These are phyloP conservation scores for Lachancea lanzarotensis DNA, from an alignment of 805 yeast species.

Conservation along the genomic window DNA sequence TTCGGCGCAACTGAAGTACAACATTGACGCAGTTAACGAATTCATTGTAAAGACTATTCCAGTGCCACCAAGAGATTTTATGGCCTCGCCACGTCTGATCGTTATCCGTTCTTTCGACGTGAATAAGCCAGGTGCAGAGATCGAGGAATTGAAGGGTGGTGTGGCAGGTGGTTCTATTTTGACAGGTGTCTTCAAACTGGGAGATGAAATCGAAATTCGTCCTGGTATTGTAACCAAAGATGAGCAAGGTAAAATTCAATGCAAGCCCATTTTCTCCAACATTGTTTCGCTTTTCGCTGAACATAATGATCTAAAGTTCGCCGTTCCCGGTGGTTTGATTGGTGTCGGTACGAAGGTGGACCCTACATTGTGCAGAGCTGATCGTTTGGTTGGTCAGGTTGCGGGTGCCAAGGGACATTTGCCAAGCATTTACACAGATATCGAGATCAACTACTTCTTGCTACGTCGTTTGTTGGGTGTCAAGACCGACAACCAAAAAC, in stretches of 20 bases:
- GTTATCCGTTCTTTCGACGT: constrained; percentile 98
- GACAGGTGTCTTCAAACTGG: constrained; percentile 93
- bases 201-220: constrained; percentile 97
- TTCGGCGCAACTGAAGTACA: constrained; percentile 96
- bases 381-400: constrained; percentile 97
- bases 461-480: constrained; percentile 97
- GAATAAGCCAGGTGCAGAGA: constrained; percentile 97
- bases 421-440: constrained; percentile 94
- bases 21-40: constrained; percentile 97
- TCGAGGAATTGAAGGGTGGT: constrained; percentile 97
- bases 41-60: constrained; percentile 91
- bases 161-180: constrained; percentile 99
- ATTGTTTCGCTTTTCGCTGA: constrained; percentile 95
- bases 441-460: constrained; percentile 94
- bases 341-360: constrained; percentile 99
- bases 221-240: constrained; percentile 99
- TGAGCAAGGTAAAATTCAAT: constrained; percentile 79
- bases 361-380: constrained; percentile 98
- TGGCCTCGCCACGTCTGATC: constrained; percentile 88
- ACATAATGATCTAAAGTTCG: constrained; percentile 94
- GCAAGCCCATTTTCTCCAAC: constrained; percentile 91
- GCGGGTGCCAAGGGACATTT: constrained; percentile 95
- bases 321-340: constrained; percentile 99
- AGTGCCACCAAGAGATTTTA: constrained; percentile 91
- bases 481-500: constrained; percentile 94